Base-by-base conservation (phyloP, 768 basidiomycete species). In the Pleurotus ostreatus region DNA sequence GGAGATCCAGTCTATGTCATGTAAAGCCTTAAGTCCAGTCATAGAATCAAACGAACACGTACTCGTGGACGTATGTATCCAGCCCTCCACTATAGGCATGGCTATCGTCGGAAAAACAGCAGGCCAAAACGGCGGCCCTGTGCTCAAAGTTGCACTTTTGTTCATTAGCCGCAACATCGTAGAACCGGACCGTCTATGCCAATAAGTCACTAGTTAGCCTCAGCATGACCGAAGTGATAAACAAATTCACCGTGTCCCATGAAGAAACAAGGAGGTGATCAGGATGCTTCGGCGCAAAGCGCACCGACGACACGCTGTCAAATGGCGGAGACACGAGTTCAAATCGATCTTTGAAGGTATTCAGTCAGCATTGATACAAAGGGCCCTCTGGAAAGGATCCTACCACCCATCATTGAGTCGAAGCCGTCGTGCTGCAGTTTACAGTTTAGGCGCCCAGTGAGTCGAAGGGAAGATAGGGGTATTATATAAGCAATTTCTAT, bases 71-170 rank as follows among this genome's bases (percentile, higher is more conserved):
- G 15, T 53, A 54, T 15, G 60, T 58, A 51, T 61, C 60, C 13
- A 61, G 39, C 9, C 60, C 60, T 9, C 57, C 60, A 34, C 57
- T 59, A 30, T 41, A 61, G 4, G 46, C 94, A 56, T 82, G 81
- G 1, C 75, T 78, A 57, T 90, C 86, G 1, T 74, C 68, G 5
- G 77, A 78, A 68, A 93, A 98, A 54, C 83, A 76, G 60, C 88
- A 88, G 1, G 88, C 81, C n/a, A 98, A 78, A 8, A 98, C 87
- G 0, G 94, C 90, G 4, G 93, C 93, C 16, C 92, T 83, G 58
- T 96, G 90, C 45, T 93, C 88, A 63, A 91, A 92, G 61, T 91
- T 92, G n/a, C 83, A 79, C 62, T 85, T 85, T 62, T 82, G 80
- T 55, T 86, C 83, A 64, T 84, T 85, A 25, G 81, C 68, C 60